phyloP scores from a whole-genome alignment of 371 early-diverging fungal genomes.

The Syncephalastrum sp. region DNA sequence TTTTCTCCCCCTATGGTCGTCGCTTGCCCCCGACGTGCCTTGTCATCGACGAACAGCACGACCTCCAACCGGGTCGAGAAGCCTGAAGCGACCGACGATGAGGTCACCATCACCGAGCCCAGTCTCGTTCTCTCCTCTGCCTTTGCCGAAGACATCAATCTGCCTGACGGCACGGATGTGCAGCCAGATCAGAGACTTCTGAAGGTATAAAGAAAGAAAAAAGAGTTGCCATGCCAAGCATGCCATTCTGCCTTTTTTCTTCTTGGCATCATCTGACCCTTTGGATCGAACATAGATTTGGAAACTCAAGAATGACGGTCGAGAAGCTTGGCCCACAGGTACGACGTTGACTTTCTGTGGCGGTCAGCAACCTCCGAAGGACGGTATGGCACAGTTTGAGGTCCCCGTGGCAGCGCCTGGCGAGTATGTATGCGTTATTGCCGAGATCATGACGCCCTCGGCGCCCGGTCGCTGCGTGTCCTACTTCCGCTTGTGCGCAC shows the following conservation, averaged over 20 bases:
- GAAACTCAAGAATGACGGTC: conserved; percentile 69
- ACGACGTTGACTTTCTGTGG: conserved; percentile 55
- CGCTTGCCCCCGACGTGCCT: too few relatives aligned
- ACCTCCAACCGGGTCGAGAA: background rate
- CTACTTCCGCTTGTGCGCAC: conserved; percentile 63
- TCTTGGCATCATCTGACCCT: too few relatives aligned
- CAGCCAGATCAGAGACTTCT: conserved; percentile 47
- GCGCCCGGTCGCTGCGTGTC: conserved; percentile 59
- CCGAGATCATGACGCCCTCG: conserved; percentile 66
- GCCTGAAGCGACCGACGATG: background rate
- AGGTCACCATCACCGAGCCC: background rate
- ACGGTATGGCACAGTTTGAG: conserved; percentile 31
- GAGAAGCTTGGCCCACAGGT: conserved; percentile 60
- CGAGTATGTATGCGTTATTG: conserved; percentile 55
- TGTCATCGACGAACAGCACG: too few relatives aligned
- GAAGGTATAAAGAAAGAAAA: conserved; percentile 25
- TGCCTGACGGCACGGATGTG: conserved; percentile 64
- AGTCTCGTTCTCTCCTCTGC: conserved; percentile 21
- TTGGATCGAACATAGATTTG: conserved; percentile 50
- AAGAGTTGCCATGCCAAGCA: conserved; percentile 1
- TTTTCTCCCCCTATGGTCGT: background rate
- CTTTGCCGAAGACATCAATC: conserved; percentile 69
- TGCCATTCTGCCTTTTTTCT: too few relatives aligned
- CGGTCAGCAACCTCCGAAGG: conserved; percentile 40
- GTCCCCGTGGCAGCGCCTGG: conserved; percentile 50